These are phyloP conservation scores for Geotrichum citri-aurantii DNA, from an alignment of 1,139 yeast genomes.

Conservation along the genomic window DNA sequence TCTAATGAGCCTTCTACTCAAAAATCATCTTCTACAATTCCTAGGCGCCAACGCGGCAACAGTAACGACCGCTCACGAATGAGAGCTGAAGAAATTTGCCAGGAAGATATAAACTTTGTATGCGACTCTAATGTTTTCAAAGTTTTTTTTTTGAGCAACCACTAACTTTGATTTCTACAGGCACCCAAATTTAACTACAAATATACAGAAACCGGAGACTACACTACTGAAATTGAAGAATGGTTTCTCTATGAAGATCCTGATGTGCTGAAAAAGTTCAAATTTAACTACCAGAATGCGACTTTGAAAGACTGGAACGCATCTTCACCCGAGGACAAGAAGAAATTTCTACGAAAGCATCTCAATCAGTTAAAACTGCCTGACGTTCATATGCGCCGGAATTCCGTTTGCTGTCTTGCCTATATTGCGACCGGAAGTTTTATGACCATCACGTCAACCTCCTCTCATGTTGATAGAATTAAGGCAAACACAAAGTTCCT, in stretches of 20 bases:
- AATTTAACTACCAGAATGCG: conserved; percentile 7
- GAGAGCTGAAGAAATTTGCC: conserved; percentile 17
- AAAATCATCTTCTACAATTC: not conserved
- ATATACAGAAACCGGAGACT: conserved; percentile 28
- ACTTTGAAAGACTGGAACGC: conserved; percentile 18
- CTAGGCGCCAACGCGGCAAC: conserved; percentile 15
- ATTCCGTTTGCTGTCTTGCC: conserved; percentile 24
- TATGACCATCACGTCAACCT: conserved; percentile 31
- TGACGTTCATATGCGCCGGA: conserved; percentile 1
- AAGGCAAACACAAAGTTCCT: conserved; percentile 29
- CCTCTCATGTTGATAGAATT: conserved; percentile 40
- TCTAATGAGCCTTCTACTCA: not conserved
- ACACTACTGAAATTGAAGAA: conserved; percentile 32
- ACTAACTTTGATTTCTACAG: not conserved
- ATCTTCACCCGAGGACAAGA: conserved; percentile 9
- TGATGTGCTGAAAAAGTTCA: conserved; percentile 27
- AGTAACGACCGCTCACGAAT: conserved; percentile 16
- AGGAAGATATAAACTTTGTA: conserved; percentile 14
- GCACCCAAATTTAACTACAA: conserved; percentile 29
- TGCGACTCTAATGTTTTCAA: not conserved
- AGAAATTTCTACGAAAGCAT: conserved; percentile 17
- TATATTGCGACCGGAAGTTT: conserved; percentile 45
- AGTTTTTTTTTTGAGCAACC: no score
- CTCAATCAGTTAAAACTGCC: conserved; percentile 8
- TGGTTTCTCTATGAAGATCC: conserved; percentile 34